A percentile compares a stretch with the other conserved stretches of the same genome.
Conservation (phyloP, 129 eudicot species). For the Chrysanthemum lavandulifolium region DNA sequence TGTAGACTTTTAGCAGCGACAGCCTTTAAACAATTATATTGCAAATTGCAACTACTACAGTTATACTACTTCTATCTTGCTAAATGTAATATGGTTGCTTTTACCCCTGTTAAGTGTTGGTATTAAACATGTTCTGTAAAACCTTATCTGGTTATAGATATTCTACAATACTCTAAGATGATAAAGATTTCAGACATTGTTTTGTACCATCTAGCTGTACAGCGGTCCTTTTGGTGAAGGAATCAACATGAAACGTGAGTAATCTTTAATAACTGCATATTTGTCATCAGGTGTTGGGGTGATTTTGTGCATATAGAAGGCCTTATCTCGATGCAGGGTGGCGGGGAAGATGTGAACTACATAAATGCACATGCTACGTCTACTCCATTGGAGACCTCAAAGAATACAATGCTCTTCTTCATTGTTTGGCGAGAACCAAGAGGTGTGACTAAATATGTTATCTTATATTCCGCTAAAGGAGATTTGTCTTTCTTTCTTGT, state of each 20-base stretch:
- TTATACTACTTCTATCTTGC: no score
- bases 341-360: slow-evolving; percentile 92
- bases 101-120: no score
- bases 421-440: slow-evolving; percentile 86
- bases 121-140: neutral
- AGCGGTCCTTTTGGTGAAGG: neutral
- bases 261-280: neutral
- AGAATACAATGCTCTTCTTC: slow-evolving; percentile 82
- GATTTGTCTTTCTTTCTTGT: slow-evolving; percentile 6
- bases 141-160: neutral
- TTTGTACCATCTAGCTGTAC: neutral
- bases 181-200: neutral
- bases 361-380: slow-evolving; percentile 98
- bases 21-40: no score
- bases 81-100: no score
- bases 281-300: slow-evolving; percentile 69
- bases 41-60: no score
- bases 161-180: neutral
- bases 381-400: slow-evolving; percentile 88
- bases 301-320: slow-evolving; percentile 86
- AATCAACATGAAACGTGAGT: slow-evolving; percentile 15
- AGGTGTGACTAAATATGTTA: slow-evolving; percentile 49
- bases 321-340: slow-evolving; percentile 83
- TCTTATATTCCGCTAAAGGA: neutral
- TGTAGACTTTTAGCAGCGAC: no score